Base-by-base conservation (phyloP, 2,329 filamentous ascomycete genomes). In the Colletotrichum spaethianum region DNA sequence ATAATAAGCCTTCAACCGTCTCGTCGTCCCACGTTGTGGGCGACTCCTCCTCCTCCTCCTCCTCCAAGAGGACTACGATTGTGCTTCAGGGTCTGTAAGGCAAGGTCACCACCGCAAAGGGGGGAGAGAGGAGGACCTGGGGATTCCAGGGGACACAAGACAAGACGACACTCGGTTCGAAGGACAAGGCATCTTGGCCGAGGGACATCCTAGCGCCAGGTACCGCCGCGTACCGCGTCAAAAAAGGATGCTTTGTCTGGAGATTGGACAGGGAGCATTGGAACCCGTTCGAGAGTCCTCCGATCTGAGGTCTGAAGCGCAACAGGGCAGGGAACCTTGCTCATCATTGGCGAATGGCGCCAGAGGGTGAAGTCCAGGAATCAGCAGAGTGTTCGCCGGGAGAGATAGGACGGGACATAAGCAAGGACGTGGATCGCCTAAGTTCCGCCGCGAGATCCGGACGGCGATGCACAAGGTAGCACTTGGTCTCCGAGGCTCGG, bases 221-320 rank as follows among this genome's bases (percentile, higher is more conserved):
- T 48, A 64, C 59, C 65, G 38, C 36, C 26, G 36, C 46, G 46
- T 53, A 50, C 57, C 55, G 33, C 28, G 16, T 50, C 59, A 31
- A 46, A 52, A 52, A 46, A 28, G 46, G 33, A 28, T 28, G 60
- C 23, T 4, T 33, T 62, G 44, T 38, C 28, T 60, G 52, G 44
- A 72, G 53, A 72, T 69, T 72, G 31, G 52, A 53, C 42, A 72
- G 53, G 70, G 66, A 70, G 60, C 60, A 48, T 50, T 53, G 42
- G 57, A 69, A 59, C 53, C 64, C 57, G 63, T 56, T 68, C 57
- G 23, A 69, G 20, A 60, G 53, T 55, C 65, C 53, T 72, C 65
- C 53, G 65, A 64, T 69, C 59, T 60, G 65, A 63, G 59, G 65
- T 72, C 59, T 72, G 59, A 72, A 72, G 59, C 65, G 46, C 66